Percentiles rank a stretch among this genome's conserved stretches.
phyloP scores from a whole-genome alignment of 345 rosid species.

The Clausena lansium region DNA sequence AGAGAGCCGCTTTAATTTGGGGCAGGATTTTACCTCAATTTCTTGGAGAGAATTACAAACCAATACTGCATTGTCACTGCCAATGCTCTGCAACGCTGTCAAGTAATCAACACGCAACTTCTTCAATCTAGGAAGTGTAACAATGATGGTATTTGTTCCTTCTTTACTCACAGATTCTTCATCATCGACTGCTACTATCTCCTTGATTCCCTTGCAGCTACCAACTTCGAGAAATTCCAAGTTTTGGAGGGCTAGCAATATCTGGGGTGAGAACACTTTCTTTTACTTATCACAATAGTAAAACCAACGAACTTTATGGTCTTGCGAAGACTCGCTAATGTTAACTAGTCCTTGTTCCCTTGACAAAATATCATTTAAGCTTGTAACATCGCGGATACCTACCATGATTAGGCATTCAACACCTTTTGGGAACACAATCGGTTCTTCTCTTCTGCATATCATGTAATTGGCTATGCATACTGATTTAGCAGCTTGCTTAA shows the following conservation, averaged over 20 bases:
- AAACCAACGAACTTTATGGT: not conserved
- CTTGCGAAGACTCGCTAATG: not conserved
- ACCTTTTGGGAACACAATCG: not conserved
- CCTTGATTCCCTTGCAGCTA: not conserved
- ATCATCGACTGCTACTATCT: not conserved
- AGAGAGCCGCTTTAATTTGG: not conserved
- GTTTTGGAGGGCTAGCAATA: too few relatives aligned
- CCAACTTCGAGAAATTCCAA: too few relatives aligned
- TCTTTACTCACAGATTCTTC: not conserved
- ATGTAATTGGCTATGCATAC: too few relatives aligned
- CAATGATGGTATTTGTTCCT: too few relatives aligned
- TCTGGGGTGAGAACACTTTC: too few relatives aligned
- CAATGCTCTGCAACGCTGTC: not conserved
- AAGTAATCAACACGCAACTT: not conserved
- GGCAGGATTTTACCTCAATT: not conserved
- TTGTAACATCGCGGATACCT: not conserved
- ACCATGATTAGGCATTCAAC: not conserved
- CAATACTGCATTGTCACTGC: not conserved
- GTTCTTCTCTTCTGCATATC: not conserved
- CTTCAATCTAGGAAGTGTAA: not conserved
- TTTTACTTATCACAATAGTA: too few relatives aligned
- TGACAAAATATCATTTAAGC: not conserved
- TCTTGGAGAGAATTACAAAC: conserved; percentile 4
- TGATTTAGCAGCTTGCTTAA: too few relatives aligned
- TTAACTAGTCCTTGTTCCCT: not conserved